Conservation (phyloP, 129 eudicot species). For the Erigeron canadensis region DNA sequence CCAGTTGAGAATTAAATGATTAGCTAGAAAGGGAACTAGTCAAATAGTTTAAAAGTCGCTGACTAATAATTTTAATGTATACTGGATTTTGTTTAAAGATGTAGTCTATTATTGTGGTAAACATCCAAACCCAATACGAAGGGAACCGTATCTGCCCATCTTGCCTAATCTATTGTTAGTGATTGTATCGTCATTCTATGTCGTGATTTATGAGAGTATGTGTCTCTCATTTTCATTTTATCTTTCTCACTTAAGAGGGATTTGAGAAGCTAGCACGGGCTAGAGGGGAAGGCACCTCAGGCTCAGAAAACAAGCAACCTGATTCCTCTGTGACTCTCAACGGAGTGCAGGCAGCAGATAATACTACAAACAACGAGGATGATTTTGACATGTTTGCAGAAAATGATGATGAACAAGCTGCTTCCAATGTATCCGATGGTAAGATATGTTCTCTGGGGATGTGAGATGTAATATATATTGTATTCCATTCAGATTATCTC, state of each 20-base stretch:
- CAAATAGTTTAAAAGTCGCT: neutral
- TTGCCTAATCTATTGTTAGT: too few species aligned
- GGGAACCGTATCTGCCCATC: neutral
- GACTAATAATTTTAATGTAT: neutral
- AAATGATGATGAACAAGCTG: conserved; percentile 51
- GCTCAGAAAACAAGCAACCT: conserved; percentile 34
- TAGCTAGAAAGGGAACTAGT: neutral
- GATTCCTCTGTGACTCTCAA: conserved; percentile 18
- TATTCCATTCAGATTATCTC: neutral
- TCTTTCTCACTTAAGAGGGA: conserved; percentile 58
- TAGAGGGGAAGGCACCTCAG: conserved; percentile 55
- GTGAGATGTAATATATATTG: neutral
- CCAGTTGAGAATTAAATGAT: too few species aligned
- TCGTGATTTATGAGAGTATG: too few species aligned
- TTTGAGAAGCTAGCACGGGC: conserved; percentile 75
- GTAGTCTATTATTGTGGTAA: neutral
- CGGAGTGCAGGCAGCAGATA: conserved; percentile 29
- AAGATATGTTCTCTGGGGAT: neutral
- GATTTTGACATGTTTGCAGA: conserved; percentile 88
- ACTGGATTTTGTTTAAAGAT: too few species aligned
- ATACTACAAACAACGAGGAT: conserved; percentile 34
- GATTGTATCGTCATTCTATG: too few species aligned
- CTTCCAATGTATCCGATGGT: conserved; percentile 38
- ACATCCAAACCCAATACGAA: neutral
- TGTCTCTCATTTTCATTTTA: conserved; percentile 3